A percentile compares a stretch with the other conserved stretches of the same genome.
These are phyloP conservation scores for Russula abietina DNA, from an alignment of 768 basidiomycete species.

Conservation along the genomic window DNA sequence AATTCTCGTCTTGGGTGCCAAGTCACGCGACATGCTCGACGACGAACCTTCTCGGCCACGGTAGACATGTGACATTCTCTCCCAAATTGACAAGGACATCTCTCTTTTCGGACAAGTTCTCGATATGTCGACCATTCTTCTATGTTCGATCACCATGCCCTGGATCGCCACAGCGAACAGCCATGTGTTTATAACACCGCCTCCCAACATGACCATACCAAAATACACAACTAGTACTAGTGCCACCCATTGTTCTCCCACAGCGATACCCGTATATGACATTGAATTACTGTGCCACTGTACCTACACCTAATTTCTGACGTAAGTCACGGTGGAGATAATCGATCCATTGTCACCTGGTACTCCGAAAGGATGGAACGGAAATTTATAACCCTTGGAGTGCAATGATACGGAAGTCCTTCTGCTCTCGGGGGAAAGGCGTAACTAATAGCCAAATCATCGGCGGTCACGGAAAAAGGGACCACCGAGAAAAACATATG, in stretches of 20 bases:
- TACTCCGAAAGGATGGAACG: not conserved
- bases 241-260: not conserved
- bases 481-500: too few species aligned
- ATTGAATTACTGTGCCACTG: not conserved
- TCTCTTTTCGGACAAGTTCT: not conserved
- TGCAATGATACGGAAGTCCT: not conserved
- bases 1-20: not conserved
- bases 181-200: not conserved
- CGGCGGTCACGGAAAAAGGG: not conserved
- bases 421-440: not conserved
- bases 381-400: not conserved
- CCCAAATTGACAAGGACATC: not conserved
- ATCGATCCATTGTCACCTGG: not conserved
- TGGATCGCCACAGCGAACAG: not conserved
- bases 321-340: not conserved
- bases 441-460: not conserved
- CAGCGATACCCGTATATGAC: constrained; percentile 3
- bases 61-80: constrained; percentile 14
- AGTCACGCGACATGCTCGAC: constrained; percentile 10
- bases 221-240: not conserved
- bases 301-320: not conserved
- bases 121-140: constrained; percentile 1
- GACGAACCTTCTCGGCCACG: constrained; percentile 14
- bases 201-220: not conserved
- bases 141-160: not conserved